Evolutionary conservation across 2,329 filamentous ascomycete genomes (phyloP), one percentile per base, ranked within the genome.

Genomic region (Beauveria sp.): DNA sequence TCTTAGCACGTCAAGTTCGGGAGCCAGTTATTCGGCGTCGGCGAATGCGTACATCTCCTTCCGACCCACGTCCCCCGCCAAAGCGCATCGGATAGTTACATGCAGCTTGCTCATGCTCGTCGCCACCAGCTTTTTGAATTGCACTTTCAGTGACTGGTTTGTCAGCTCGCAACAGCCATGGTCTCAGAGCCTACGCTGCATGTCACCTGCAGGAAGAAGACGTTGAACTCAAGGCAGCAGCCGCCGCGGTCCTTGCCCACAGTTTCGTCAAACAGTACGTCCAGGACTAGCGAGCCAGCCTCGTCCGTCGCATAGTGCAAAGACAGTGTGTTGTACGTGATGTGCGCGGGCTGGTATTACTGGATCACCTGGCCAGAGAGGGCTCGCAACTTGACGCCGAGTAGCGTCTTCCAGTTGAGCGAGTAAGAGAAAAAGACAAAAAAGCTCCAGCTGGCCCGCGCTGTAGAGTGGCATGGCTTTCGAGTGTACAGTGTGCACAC

Each of bases 41-140:
- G 60, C 53, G 52, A 62, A 52, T 24, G 53, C 60, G 38, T 62
- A 57, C 26, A 52, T 46, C 18, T 62, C 60, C 16, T 16, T 51
- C 46, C 46, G 45, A 20, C n/a, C 34, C 18, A 24, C 22, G 20
- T 42, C 58, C 51, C 52, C 34, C 52, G 45, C 24, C 51, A 10
- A 49, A 28, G 34, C 52, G 60, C 52, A 43, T 50, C 10, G 60
- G 56, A 46, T 56, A 62, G 24, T 56, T 43, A 52, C 45, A 62
- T 34, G 56, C 26, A 5, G 45, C 31, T 49, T 26, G 52, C 52
- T 45, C 34, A 34, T 31, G 45, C 45, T 20, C n/a, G 20, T 43
- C 34, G 43, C 40, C 16, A 51, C 42, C 4, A 55, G 59, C 43
- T 54, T 46, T 34, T 22, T 55, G 22, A 31, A 42, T 3, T 50